These are phyloP conservation scores for Barbatosphaeria neglecta DNA, from an alignment of 495 filamentous ascomycete species.

Conservation along the genomic window DNA sequence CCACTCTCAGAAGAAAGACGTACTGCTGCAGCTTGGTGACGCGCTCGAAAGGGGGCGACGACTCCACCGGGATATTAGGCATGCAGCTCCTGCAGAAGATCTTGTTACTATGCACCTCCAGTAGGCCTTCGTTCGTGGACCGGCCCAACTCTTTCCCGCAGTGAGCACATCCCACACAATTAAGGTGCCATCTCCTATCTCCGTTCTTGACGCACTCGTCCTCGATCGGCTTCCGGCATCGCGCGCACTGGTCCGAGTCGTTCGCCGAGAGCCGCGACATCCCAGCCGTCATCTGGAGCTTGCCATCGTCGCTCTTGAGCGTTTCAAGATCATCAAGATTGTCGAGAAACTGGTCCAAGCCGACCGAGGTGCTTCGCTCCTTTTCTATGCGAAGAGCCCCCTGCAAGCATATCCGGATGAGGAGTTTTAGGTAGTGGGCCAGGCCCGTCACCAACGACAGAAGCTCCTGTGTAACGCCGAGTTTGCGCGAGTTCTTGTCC, in stretches of 20 bases:
- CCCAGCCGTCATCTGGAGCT: conserved; percentile 61
- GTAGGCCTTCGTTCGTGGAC: conserved; percentile 50
- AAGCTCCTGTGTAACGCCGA: conserved; percentile 94
- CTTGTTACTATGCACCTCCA: conserved; percentile 51
- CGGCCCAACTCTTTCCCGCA: conserved; percentile 64
- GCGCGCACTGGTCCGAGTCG: conserved; percentile 67
- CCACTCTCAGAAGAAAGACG: conserved; percentile 81
- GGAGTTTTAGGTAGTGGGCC: conserved; percentile 94
- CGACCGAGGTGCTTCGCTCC: conserved; percentile 60
- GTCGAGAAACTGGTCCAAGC: conserved; percentile 68
- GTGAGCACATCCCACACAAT: conserved; percentile 63
- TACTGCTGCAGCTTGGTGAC: conserved; percentile 86
- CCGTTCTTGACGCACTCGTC: conserved; percentile 72
- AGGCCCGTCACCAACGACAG: conserved; percentile 91
- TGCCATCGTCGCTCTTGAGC: conserved; percentile 54
- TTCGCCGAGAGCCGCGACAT: conserved; percentile 63
- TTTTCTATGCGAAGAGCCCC: conserved; percentile 85
- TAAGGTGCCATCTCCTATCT: conserved; percentile 71
- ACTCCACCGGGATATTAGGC: conserved; percentile 13
- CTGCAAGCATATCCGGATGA: conserved; percentile 93
- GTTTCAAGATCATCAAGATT: conserved; percentile 66
- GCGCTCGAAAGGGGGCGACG: conserved; percentile 36
- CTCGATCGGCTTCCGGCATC: conserved; percentile 80
- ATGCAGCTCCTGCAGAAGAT: conserved; percentile 59
- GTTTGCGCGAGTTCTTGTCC: conserved; percentile 72